phyloP scores from a whole-genome alignment of 352 stramenopile genomes.

The Phytophthora melonis region DNA sequence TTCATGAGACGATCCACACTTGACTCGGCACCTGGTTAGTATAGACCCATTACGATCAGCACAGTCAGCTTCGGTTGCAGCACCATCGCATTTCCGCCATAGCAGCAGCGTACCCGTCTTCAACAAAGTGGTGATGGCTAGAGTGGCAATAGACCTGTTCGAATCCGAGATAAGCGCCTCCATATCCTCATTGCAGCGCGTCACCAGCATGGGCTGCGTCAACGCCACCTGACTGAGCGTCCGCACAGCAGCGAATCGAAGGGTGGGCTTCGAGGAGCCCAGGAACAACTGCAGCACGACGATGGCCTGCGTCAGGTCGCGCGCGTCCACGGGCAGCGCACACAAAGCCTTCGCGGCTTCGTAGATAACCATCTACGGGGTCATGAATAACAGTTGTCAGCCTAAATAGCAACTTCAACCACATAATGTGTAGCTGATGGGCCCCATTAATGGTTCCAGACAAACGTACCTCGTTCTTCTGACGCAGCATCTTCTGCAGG shows the following conservation, averaged over 20 bases:
- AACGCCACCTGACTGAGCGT: constrained; percentile 94
- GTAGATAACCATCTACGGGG: constrained; percentile 98
- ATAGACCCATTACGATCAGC: not conserved
- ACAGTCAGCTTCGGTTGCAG: constrained; percentile 11
- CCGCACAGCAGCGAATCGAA: constrained; percentile 97
- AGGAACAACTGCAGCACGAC: constrained; percentile 97
- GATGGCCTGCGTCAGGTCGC: constrained; percentile 97
- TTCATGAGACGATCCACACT: constrained; percentile 97
- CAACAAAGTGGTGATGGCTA: constrained; percentile 99
- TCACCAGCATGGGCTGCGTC: constrained; percentile 95
- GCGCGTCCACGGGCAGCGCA: constrained; percentile 95
- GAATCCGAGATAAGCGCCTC: constrained; percentile 97
- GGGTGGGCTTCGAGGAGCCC: constrained; percentile 94
- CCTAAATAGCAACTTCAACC: constrained; percentile 4
- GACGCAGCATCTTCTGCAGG: constrained; percentile 96
- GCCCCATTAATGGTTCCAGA: not conserved
- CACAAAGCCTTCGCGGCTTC: constrained; percentile 98
- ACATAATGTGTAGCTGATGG: not conserved
- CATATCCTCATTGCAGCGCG: constrained; percentile 99
- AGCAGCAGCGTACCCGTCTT: constrained; percentile 92
- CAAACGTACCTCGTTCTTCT: constrained; percentile 92
- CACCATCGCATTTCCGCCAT: not conserved
- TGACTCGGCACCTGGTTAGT: constrained; percentile 87
- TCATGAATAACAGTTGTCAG: constrained; percentile 5
- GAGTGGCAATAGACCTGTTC: constrained; percentile 98